These are phyloP conservation scores for Plectosphaerella plurivora DNA, from an alignment of 2,329 filamentous ascomycete genomes.

Conservation along the genomic window DNA sequence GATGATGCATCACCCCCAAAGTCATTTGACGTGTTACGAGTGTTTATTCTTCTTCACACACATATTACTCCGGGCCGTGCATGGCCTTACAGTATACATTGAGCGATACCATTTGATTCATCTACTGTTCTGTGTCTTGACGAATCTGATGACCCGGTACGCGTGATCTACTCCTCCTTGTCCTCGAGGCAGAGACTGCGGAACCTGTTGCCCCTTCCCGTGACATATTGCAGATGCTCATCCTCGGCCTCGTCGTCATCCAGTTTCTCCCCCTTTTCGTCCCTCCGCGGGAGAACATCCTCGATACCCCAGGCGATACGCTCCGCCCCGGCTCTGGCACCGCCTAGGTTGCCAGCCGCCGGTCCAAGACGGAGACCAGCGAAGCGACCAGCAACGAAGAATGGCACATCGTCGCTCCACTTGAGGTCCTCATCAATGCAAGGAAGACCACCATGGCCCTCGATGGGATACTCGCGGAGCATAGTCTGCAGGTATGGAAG, in stretches of 20 bases:
- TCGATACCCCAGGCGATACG: conserved; percentile 68
- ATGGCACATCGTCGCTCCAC: conserved; percentile 68
- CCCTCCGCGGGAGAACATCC: conserved; percentile 38
- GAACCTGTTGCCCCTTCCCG: conserved; percentile 11
- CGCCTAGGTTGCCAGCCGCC: conserved; percentile 69
- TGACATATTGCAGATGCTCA: conserved; percentile 10
- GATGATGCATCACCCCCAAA: too few relatives aligned
- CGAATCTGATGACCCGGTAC: too few relatives aligned
- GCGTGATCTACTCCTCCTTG: conserved; percentile 3
- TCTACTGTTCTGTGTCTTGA: neutral
- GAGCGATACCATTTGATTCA: too few relatives aligned
- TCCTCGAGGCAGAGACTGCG: conserved; percentile 4
- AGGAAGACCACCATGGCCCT: conserved; percentile 61
- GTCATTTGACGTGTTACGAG: too few relatives aligned
- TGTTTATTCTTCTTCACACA: too few relatives aligned
- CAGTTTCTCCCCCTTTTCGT: neutral
- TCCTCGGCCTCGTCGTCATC: conserved; percentile 1
- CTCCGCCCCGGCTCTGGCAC: conserved; percentile 68
- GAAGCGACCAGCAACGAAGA: conserved; percentile 67
- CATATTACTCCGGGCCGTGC: too few relatives aligned
- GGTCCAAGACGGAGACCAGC: conserved; percentile 67
- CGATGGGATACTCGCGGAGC: conserved; percentile 54
- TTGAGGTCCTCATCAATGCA: conserved; percentile 72
- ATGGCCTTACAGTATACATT: too few relatives aligned
- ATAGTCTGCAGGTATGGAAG: conserved; percentile 61